Evolutionary conservation across 2,329 filamentous ascomycete species (phyloP).

Genomic region (Metarhizium brunneum): DNA sequence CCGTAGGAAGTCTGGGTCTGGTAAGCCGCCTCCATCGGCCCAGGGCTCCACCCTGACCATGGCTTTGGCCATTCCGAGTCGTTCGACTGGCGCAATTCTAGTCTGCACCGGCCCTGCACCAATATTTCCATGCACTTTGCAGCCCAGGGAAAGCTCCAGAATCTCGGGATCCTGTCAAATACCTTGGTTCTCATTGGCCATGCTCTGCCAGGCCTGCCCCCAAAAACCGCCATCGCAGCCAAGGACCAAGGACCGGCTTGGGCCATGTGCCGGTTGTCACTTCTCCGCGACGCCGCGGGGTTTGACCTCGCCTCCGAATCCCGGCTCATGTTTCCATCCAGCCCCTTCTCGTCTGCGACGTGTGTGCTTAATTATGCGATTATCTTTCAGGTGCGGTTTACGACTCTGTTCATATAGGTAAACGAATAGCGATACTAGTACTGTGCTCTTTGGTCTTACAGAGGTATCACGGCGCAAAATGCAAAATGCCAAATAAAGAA

Average conservation of each 20-base stretch:
- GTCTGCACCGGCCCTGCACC: background rate
- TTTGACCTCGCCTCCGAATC: background rate
- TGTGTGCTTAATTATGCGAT: background rate
- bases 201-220: background rate
- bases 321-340: too few relatives aligned
- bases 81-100: background rate
- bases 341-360: background rate
- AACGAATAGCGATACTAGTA: background rate
- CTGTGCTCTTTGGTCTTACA: background rate
- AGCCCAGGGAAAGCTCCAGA: background rate
- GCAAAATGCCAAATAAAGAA: background rate
- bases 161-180: background rate
- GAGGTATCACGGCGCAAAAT: constrained; percentile 3
- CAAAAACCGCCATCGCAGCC: too few relatives aligned
- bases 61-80: background rate
- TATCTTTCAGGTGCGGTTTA: too few relatives aligned
- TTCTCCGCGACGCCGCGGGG: background rate
- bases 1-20: too few relatives aligned
- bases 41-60: background rate
- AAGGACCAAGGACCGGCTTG: too few relatives aligned
- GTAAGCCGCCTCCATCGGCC: background rate
- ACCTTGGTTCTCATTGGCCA: constrained; percentile 1
- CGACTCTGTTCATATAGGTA: background rate
- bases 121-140: background rate
- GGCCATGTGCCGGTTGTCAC: too few relatives aligned